Evolutionary conservation across 345 rosid species (phyloP).

Genomic region (Pseudoturritis turrita): DNA sequence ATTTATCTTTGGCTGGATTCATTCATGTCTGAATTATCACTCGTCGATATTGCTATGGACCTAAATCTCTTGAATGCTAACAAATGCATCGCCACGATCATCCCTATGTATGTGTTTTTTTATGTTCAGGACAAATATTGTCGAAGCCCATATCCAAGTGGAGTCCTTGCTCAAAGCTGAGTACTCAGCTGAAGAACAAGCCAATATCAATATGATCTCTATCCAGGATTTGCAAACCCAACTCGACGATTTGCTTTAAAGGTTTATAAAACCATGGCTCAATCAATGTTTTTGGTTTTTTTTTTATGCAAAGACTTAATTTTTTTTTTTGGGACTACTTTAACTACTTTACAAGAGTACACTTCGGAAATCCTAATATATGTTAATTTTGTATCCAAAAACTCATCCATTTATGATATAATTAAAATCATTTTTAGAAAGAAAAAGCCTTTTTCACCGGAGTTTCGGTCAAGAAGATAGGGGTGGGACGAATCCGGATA

Average conservation of each 20-base stretch:
- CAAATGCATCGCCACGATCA: not conserved
- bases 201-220: constrained; percentile 56
- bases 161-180: constrained; percentile 64
- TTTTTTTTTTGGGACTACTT: constrained; percentile 6
- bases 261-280: not conserved
- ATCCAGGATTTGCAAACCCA: constrained; percentile 63
- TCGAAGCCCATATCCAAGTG: constrained; percentile 90
- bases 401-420: not conserved
- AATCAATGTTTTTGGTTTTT: not conserved
- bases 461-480: not conserved
- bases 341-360: constrained; percentile 11
- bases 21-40: not conserved
- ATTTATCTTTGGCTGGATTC: not conserved
- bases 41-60: too few species aligned
- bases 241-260: constrained; percentile 64
- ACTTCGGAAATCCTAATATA: not conserved
- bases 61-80: not conserved
- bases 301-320: not conserved
- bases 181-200: constrained; percentile 71
- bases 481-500: too few species aligned
- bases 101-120: not conserved
- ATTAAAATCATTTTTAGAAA: not conserved
- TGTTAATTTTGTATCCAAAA: not conserved
- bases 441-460: not conserved
- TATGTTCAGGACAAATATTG: constrained; percentile 77